A percentile compares a stretch with the other conserved stretches of the same genome.
Evolutionary conservation across 305 asterid species (phyloP).

Genomic region (Euphrasia arctica): DNA sequence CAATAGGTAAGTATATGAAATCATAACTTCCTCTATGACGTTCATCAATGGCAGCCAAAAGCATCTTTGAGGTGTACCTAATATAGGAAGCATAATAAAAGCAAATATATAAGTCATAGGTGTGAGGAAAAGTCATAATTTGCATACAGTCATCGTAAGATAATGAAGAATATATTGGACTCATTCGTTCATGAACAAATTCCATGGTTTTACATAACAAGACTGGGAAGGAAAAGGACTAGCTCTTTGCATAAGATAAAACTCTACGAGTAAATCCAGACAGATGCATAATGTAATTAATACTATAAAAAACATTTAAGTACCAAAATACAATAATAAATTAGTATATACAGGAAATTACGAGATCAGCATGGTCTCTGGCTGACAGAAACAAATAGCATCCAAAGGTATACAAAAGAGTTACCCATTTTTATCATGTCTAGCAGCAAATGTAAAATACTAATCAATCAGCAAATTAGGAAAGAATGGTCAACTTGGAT

Average conservation of each 20-base stretch:
- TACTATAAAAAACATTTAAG: no score
- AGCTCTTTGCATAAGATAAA: background rate
- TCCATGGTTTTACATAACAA: background rate
- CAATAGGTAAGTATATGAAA: constrained; percentile 94
- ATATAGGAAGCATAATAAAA: constrained; percentile 28
- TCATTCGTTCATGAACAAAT: constrained; percentile 4
- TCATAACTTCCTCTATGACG: constrained; percentile 93
- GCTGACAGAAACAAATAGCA: background rate
- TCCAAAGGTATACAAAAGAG: no score
- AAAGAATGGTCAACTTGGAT: constrained; percentile 20
- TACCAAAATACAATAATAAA: constrained; percentile 1
- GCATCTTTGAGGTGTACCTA: constrained; percentile 99
- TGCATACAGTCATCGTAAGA: constrained; percentile 4
- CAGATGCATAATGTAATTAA: background rate
- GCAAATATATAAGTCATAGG: constrained; percentile 22
- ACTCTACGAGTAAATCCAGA: background rate
- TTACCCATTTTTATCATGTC: background rate
- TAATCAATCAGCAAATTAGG: constrained; percentile 6
- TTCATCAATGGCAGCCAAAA: constrained; percentile 96
- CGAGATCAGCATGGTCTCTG: background rate
- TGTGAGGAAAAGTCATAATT: constrained; percentile 11
- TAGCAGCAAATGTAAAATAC: background rate
- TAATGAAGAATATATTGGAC: constrained; percentile 4
- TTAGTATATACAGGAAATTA: background rate
- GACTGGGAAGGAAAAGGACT: no score